These are phyloP conservation scores for Takakia lepidozioides DNA, from an alignment of 225 moss, liverwort and hornwort genomes.

Conservation along the genomic window DNA sequence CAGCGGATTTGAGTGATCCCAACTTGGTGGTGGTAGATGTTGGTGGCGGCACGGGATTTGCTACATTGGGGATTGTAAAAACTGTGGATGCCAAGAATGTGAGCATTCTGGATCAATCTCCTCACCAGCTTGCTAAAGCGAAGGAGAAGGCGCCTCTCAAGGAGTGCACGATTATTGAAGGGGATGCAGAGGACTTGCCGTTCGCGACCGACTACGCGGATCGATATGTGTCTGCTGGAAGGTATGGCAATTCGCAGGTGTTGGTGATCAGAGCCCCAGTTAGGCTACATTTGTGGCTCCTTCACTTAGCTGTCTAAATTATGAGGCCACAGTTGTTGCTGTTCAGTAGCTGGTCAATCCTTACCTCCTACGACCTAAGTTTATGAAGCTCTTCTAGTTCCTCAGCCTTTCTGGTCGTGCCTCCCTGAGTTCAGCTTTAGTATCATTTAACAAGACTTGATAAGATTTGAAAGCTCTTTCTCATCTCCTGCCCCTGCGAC, in stretches of 20 bases:
- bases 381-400: too few species aligned
- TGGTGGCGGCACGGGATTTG: slow-evolving; percentile 88
- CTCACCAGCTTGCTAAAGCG: slow-evolving; percentile 91
- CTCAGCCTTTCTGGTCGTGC: too few species aligned
- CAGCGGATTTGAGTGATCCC: slow-evolving; percentile 68
- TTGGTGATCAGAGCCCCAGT: too few species aligned
- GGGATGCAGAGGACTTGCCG: slow-evolving; percentile 88
- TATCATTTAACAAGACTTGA: too few species aligned
- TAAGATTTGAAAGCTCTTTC: too few species aligned
- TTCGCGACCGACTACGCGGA: slow-evolving; percentile 87
- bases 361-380: too few species aligned
- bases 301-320: too few species aligned
- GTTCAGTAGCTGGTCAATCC: too few species aligned
- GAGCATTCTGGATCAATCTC: slow-evolving; percentile 87
- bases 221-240: slow-evolving; percentile 92
- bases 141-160: slow-evolving; percentile 80
- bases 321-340: too few species aligned
- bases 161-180: slow-evolving; percentile 85
- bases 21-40: slow-evolving; percentile 88
- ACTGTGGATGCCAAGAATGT: slow-evolving; percentile 93
- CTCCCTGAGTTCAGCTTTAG: too few species aligned
- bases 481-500: too few species aligned
- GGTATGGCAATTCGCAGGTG: slow-evolving; percentile 19
- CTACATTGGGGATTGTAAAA: slow-evolving; percentile 74
- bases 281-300: too few species aligned